Evolutionary conservation across 495 filamentous ascomycete species (phyloP), one percentile per base, ranked within the genome.

Genomic region (Pseudoneurospora amorphoporcata): DNA sequence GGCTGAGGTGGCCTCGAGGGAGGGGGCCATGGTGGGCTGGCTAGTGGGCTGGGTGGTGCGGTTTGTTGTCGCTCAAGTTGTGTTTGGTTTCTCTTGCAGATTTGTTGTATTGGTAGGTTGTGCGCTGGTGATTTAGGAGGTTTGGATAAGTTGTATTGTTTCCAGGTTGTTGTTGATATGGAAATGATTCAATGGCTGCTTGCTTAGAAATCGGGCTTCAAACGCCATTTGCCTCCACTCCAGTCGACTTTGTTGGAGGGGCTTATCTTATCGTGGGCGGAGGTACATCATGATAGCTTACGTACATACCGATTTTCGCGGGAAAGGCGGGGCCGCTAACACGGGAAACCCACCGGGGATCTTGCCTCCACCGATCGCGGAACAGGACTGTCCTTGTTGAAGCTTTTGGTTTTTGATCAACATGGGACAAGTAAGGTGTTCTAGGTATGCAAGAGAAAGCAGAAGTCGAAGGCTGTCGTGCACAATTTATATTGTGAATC

Each of bases 1-100:
- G 39, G 39, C 5, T 16, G 41, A 43, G 75, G 23, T 23, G 23
- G 89, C 90, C 82, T 93, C 89, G 42, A 95, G 81, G 32, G 89
- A 92, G 12, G 92, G 90, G 68, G 75, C 75, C 79, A 80, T 79
- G 65, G 38, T 69, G 41, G 58, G 6, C 23, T 53, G 14, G 32
- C 38, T 39, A 39, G 70, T 10, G 32, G 53, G 23, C 1, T 23
- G 23, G 23, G 23, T 39, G 9, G 9, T 65, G n/a, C n/a, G 8
- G n/a, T 35, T 14, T 58, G 17, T 29, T 47, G 39, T 14, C 71
- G 23, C 39, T 1, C 1, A 23, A 23, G 23, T 23, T 1, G 0
- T 23, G 23, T 23, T 23, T 23, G 23, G 23, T 23, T 23, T 23
- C 23, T 23, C 23, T 23, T 23, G 23, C 23, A 23, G 23, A 23